Evolutionary conservation across 805 yeast species (phyloP), one percentile per base, ranked within the genome.

Genomic region (Starmerella roubikii): DNA sequence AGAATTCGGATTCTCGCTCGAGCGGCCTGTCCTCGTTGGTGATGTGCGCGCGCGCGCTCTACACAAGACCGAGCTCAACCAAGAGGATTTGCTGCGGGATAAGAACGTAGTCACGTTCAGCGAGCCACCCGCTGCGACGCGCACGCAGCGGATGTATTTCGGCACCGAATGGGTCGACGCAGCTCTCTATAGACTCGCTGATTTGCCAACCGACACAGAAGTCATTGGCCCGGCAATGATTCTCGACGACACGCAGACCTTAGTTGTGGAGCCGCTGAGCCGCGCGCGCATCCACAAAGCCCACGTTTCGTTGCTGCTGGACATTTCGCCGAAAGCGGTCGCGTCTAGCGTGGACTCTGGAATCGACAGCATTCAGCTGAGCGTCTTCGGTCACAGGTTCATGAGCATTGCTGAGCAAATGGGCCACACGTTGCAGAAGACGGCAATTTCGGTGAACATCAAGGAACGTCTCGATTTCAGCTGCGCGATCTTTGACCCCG

Each of bases 361-460:
- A 3, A 60, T 77, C 28, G 86, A 82, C 49, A 91, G 91, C 1
- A 71, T 82, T 25, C 61, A 75, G 46, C 57, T 82, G 29, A 78
- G 93, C 0, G 77, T 82, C 19, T 82, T 82, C 58, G 78, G 83
- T 25, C 85, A 81, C 56, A 64, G 93, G 44, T 82, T 82, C 56
- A 81, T 82, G 88, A 84, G 83, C 46, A 81, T 83, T 56, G 94
- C 94, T 8, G 93, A 82, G 50, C 88, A 79, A 54, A 82, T 82
- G 93, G 88, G 93, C 28, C 71, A 70, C 27, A 78, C 86, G 4
- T 62, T 82, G 39, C 79, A 80, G 47, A 78, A 78, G 58, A 82
- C 91, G 0, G 68, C 88, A 2, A 84, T 82, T 9, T 75, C 84
- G 4, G 79, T 86, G 2, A 82, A 82, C 52, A 86, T 82, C 29